A percentile compares a stretch with the other conserved stretches of the same genome.
Evolutionary conservation across 306 rosid species (phyloP).

Genomic region (Sindora glabra): DNA sequence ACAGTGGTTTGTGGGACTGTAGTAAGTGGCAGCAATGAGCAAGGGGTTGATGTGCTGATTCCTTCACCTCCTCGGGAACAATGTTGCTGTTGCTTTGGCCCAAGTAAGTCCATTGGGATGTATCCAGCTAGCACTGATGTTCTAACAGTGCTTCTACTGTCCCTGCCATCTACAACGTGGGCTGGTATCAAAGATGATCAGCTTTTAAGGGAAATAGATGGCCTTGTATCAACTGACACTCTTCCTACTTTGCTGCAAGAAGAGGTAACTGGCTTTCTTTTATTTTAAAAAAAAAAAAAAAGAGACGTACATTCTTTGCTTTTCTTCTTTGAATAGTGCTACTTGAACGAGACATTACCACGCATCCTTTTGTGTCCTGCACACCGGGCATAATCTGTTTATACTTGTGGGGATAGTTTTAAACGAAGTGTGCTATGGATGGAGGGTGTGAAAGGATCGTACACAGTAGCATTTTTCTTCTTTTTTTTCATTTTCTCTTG

Average conservation of each 20-base stretch:
- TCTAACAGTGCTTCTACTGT: conserved; percentile 72
- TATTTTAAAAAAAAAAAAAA: neutral
- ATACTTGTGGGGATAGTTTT: too few relatives aligned
- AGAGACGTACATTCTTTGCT: neutral
- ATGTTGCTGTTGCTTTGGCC: conserved; percentile 38
- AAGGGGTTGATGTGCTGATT: conserved; percentile 70
- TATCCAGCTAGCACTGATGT: conserved; percentile 78
- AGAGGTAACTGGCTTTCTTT: conserved; percentile 52
- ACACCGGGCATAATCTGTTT: too few relatives aligned
- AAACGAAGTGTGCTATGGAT: too few relatives aligned
- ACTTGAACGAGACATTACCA: too few relatives aligned
- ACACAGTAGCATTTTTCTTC: neutral
- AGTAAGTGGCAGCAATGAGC: conserved; percentile 48
- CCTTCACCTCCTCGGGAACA: conserved; percentile 51
- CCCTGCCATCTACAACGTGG: conserved; percentile 82
- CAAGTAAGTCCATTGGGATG: conserved; percentile 34
- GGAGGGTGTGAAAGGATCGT: too few relatives aligned
- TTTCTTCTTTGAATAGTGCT: too few relatives aligned
- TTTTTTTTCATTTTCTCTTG: neutral
- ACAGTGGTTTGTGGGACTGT: conserved; percentile 73
- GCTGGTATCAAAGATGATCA: conserved; percentile 49
- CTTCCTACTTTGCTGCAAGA: conserved; percentile 86
- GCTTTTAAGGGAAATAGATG: conserved; percentile 48
- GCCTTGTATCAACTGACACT: conserved; percentile 53
- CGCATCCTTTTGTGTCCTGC: too few relatives aligned